Evolutionary conservation across 495 filamentous ascomycete genomes (phyloP).

Genomic region (Annulohypoxylon nitens): DNA sequence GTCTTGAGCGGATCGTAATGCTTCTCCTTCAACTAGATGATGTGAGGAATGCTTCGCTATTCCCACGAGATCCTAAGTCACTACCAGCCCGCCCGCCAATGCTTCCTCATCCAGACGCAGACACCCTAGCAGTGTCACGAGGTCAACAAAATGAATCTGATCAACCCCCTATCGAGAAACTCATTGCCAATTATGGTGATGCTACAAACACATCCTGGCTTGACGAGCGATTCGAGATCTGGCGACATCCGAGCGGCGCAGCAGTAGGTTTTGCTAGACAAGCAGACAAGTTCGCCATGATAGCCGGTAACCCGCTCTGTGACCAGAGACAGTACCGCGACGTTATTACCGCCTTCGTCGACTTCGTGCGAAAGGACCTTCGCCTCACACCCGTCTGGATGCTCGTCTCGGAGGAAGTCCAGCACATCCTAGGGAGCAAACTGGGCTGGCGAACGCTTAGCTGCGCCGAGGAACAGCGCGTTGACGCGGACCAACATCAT

Average conservation of each 20-base stretch:
- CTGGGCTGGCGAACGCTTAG: constrained; percentile 78
- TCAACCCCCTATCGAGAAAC: constrained; percentile 71
- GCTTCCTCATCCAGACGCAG: constrained; percentile 74
- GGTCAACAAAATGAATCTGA: constrained; percentile 48
- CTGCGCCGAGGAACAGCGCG: constrained; percentile 75
- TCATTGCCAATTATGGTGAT: constrained; percentile 81
- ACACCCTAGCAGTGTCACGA: constrained; percentile 68
- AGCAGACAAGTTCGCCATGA: constrained; percentile 68
- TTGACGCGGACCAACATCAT: constrained; percentile 69
- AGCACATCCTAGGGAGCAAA: constrained; percentile 72
- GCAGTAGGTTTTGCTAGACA: constrained; percentile 74
- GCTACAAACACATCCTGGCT: constrained; percentile 79
- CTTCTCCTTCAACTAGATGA: constrained; percentile 79
- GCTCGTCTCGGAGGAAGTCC: constrained; percentile 68
- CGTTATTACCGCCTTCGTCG: constrained; percentile 71
- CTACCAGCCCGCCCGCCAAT: constrained; percentile 69
- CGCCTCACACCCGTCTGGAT: constrained; percentile 77
- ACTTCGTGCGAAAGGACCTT: constrained; percentile 72
- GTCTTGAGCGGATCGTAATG: constrained; percentile 81
- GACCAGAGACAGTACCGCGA: constrained; percentile 71
- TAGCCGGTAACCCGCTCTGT: constrained; percentile 76
- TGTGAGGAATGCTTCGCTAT: constrained; percentile 79
- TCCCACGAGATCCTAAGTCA: constrained; percentile 76
- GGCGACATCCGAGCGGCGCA: constrained; percentile 75
- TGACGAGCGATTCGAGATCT: constrained; percentile 78